Conservation (phyloP, 73 alveolate genomes). For the Durusdinium trenchii region DNA sequence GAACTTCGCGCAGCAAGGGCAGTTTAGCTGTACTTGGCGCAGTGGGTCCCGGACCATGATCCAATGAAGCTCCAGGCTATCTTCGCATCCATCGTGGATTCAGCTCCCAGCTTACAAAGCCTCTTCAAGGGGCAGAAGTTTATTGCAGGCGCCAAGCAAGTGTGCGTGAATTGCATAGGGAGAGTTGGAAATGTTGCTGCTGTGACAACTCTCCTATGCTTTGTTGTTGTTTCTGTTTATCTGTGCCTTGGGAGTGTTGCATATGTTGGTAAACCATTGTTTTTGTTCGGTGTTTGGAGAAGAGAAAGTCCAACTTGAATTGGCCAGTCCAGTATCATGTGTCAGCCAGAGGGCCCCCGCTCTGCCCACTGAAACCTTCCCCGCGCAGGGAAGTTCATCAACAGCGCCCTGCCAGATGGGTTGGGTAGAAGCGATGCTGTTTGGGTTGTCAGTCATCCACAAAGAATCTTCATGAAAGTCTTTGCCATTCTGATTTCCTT, state of each 20-base stretch:
- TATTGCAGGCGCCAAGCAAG: neutral
- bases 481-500: too few species aligned
- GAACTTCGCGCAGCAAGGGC: neutral
- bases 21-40: neutral
- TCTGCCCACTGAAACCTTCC: too few species aligned
- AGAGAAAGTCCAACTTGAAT: neutral
- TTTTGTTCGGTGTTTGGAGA: neutral
- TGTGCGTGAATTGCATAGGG: neutral
- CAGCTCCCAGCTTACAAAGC: constrained; percentile 43
- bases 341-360: too few species aligned
- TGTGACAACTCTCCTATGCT: neutral
- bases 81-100: constrained; percentile 36
- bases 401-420: too few species aligned
- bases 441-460: too few species aligned
- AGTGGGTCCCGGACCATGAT: neutral
- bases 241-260: neutral
- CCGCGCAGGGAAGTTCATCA: too few species aligned
- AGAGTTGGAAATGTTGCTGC: neutral
- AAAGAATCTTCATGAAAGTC: too few species aligned
- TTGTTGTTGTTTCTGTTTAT: neutral
- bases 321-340: too few species aligned
- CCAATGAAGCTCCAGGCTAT: constrained; percentile 43
- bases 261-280: neutral
- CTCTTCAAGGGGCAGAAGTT: constrained; percentile 1
- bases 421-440: too few species aligned